Conservation (phyloP, 1,284 basidiomycete genomes). For the Golubevia sp. region DNA sequence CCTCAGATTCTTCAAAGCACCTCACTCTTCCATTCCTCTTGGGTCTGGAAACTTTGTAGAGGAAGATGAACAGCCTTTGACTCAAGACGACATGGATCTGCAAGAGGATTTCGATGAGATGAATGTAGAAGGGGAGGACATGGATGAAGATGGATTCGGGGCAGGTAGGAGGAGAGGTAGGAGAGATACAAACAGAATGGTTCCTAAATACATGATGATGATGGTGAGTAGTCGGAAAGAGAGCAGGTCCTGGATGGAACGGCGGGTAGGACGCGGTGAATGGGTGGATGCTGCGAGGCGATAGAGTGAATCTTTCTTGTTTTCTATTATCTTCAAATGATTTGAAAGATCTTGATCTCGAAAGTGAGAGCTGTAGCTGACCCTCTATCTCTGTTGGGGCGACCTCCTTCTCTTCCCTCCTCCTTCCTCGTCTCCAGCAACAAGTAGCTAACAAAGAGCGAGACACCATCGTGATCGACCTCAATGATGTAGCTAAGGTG, state of each 20-base stretch:
- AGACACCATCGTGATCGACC: conserved; percentile 53
- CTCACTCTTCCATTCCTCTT: not conserved
- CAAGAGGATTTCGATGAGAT: not conserved
- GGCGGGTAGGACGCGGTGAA: no score
- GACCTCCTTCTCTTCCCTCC: no score
- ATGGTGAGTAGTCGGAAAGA: not conserved
- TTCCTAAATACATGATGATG: not conserved
- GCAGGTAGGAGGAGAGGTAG: not conserved
- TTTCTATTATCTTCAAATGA: no score
- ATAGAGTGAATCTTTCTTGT: no score
- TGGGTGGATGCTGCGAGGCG: no score
- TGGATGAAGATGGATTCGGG: not conserved
- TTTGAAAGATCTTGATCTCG: no score
- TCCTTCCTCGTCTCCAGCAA: conserved; percentile 15
- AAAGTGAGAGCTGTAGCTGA: no score
- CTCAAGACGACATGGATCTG: not conserved
- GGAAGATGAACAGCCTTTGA: not conserved
- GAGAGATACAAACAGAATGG: not conserved
- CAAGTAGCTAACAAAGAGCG: conserved; percentile 56
- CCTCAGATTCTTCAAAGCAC: not conserved
- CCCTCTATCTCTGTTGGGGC: no score
- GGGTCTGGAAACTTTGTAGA: not conserved
- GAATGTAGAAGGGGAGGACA: not conserved
- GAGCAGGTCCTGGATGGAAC: not conserved
- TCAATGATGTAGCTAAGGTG: conserved; percentile 43